These are phyloP conservation scores for Gnetum montanum DNA, from an alignment of 75 land plant genomes.

Conservation along the genomic window DNA sequence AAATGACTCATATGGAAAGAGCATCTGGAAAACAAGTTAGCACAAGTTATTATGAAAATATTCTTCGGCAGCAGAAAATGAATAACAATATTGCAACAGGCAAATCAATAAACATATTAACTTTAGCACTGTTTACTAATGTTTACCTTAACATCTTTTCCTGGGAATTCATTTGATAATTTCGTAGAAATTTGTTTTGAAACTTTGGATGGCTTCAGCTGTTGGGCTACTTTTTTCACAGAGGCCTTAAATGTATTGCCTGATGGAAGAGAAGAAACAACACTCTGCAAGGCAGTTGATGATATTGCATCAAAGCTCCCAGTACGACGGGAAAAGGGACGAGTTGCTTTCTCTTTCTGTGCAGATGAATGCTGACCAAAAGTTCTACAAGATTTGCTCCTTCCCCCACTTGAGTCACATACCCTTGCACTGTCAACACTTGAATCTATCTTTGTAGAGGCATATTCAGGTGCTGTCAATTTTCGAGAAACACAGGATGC, in stretches of 20 bases:
- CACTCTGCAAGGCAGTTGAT: neutral
- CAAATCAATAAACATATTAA: too few relatives aligned
- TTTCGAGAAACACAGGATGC: neutral
- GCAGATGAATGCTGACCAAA: conserved; percentile 11
- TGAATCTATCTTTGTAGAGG: neutral
- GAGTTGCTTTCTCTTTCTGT: neutral
- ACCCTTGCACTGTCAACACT: neutral
- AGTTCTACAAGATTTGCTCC: conserved; percentile 5
- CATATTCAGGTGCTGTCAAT: neutral
- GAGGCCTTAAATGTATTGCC: conserved; percentile 25
- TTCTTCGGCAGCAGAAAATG: too few relatives aligned
- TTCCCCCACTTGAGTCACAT: neutral
- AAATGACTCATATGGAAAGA: conserved; percentile 54
- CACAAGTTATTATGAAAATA: too few relatives aligned
- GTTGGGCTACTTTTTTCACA: conserved; percentile 31
- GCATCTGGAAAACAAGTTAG: conserved; percentile 31
- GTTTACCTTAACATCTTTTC: conserved; percentile 9
- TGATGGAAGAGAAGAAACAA: conserved; percentile 2
- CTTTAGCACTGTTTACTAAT: too few relatives aligned
- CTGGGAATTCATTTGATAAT: conserved; percentile 10
- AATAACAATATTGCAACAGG: too few relatives aligned
- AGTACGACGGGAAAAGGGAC: conserved; percentile 7
- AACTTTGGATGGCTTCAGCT: conserved; percentile 18
- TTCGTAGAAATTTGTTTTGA: conserved; percentile 9
- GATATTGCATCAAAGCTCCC: neutral